Evolutionary conservation across 208 protist genomes (phyloP), one percentile per base, ranked within the genome.

Genomic region (Crithidia fasciculata): DNA sequence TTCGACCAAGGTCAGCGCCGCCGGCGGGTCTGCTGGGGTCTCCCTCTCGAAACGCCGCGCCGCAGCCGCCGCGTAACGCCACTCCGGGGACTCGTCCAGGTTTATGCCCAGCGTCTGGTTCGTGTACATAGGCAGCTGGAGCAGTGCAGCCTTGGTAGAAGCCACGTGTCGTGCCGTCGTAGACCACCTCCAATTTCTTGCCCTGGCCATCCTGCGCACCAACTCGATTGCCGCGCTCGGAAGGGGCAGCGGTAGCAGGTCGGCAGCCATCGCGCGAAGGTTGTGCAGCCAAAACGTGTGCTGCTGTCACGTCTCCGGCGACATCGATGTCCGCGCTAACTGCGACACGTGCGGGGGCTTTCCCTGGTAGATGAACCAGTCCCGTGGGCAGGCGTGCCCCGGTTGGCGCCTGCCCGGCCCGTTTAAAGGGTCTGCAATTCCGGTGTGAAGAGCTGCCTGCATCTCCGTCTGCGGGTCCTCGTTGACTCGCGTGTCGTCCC

Each of bases 291-390:
- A 59, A 9, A 18, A 36, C 18, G 8, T 8, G 55, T 59, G 55
- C 28, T 40, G 55, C 8, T 41, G 7, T 8, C 16, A 2, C 8
- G 40, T 19, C 55, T 59, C 18, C 19, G 55, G 55, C 5, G 16
- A 12, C 19, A 40, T 40, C 6, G 55, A 15, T 18, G 55, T 40
- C 55, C 59, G 50, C 40, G 59, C 59, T 19, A 65, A 0, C 59
- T 45, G 40, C 28, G 59, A 50, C 39, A 65, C 59, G 12, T 50
- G 59, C 7, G 59, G 59, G 40, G 59, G 59, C 40, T 50, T 65
- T 7, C 40, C 59, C 7, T 28, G 59, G 7, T 65, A 40, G 59
- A 65, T 65, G 18, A 65, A 65, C 59, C 59, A 65, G n/a, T 65
- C 59, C 59, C 59, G 40, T 10, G 59, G 59, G 18, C 59, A 65